These are phyloP conservation scores for Apiotrichum domesticum DNA, from an alignment of 1,284 basidiomycete species.

Conservation along the genomic window DNA sequence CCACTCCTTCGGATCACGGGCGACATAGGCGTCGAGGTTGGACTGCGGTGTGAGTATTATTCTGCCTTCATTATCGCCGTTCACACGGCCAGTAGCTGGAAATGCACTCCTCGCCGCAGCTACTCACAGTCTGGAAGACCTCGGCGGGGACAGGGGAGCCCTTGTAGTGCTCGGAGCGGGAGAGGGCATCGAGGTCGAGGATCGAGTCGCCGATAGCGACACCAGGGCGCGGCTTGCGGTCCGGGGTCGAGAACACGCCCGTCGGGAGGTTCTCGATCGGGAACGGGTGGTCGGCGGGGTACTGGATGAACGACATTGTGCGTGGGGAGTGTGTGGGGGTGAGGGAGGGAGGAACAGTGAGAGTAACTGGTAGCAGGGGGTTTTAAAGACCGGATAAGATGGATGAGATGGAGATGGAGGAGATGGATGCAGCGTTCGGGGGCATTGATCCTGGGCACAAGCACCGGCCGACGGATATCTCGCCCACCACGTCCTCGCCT, in stretches of 20 bases:
- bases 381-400: too few relatives aligned
- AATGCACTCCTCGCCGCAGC: not conserved
- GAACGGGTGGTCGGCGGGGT: conserved; percentile 13
- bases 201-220: conserved; percentile 18
- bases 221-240: conserved; percentile 8
- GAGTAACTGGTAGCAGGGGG: too few relatives aligned
- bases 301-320: conserved; percentile 10
- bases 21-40: conserved; percentile 13
- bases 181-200: conserved; percentile 16
- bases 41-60: not conserved
- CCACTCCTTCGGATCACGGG: conserved; percentile 13
- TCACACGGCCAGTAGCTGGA: too few relatives aligned
- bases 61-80: too few relatives aligned
- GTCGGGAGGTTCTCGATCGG: conserved; percentile 19
- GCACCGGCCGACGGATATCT: too few relatives aligned
- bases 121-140: conserved; percentile 15
- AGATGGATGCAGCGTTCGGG: too few relatives aligned
- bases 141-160: conserved; percentile 5
- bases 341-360: too few relatives aligned
- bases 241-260: conserved; percentile 12
- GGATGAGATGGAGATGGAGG: too few relatives aligned
- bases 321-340: too few relatives aligned
- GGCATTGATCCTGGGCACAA: too few relatives aligned
- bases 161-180: conserved; percentile 3
- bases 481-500: too few relatives aligned